A percentile compares a stretch with the other conserved stretches of the same genome.
These are phyloP conservation scores for Selaginella tamariscina DNA, from an alignment of 75 land plant species.

Conservation along the genomic window DNA sequence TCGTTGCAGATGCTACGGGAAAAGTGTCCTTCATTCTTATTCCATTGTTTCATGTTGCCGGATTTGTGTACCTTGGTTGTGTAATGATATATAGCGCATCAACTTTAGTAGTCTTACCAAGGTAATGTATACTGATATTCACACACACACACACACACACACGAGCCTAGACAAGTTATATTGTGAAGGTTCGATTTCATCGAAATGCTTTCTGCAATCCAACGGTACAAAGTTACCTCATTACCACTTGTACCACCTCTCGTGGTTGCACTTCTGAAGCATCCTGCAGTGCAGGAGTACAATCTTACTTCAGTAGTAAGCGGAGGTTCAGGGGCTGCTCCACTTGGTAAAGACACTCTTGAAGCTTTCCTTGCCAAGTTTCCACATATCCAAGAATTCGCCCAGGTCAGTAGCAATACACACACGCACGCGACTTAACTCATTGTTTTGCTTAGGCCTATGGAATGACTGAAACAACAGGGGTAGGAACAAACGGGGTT, in stretches of 20 bases:
- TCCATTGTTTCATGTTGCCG: slow-evolving; percentile 37
- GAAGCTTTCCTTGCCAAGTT: slow-evolving; percentile 1
- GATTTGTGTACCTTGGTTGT: slow-evolving; percentile 14
- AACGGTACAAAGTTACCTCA: slow-evolving; percentile 26
- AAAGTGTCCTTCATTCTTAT: slow-evolving; percentile 5
- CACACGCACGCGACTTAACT: too few relatives aligned
- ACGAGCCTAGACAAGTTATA: too few relatives aligned
- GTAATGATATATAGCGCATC: neutral
- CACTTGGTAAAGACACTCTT: neutral
- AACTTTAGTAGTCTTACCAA: slow-evolving; percentile 24
- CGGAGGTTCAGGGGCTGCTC: neutral
- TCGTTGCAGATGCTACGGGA: neutral
- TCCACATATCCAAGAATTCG: slow-evolving; percentile 4
- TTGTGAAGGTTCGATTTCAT: slow-evolving; percentile 26
- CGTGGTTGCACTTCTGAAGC: slow-evolving; percentile 26
- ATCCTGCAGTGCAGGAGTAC: neutral
- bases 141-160: too few relatives aligned
- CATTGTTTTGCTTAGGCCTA: slow-evolving; percentile 25
- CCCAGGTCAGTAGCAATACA: too few relatives aligned
- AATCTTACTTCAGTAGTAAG: neutral
- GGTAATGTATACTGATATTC: too few relatives aligned
- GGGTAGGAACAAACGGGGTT: slow-evolving; percentile 11
- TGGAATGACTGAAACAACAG: slow-evolving; percentile 39
- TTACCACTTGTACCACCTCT: slow-evolving; percentile 37
- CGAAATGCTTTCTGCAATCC: slow-evolving; percentile 16